Conservation (phyloP, 2,329 filamentous ascomycete species). For the Aspergillus sclerotialis region DNA sequence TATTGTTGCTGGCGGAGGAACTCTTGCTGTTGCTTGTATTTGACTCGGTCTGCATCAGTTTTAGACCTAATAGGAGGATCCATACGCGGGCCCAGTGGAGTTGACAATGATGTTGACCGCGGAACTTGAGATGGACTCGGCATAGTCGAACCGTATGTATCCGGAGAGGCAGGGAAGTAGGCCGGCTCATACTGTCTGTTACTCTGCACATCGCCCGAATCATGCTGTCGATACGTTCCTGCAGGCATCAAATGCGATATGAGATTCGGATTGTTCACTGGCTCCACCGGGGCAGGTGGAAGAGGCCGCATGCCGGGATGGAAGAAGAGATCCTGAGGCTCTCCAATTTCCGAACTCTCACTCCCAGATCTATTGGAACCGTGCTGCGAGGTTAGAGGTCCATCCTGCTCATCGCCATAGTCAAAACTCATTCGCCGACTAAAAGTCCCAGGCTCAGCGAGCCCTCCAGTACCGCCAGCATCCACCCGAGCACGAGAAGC, state of each 20-base stretch:
- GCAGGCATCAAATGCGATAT: slow-evolving; percentile 45
- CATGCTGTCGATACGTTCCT: slow-evolving; percentile 52
- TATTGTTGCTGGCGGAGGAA: slow-evolving; percentile 46
- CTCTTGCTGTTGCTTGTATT: slow-evolving; percentile 48
- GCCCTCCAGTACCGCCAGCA: slow-evolving; percentile 80
- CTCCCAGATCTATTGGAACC: slow-evolving; percentile 42
- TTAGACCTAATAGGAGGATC: slow-evolving; percentile 83
- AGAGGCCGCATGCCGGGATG: slow-evolving; percentile 71
- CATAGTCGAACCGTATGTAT: slow-evolving; percentile 44
- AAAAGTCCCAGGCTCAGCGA: slow-evolving; percentile 64
- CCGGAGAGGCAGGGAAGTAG: slow-evolving; percentile 37
- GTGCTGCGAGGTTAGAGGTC: slow-evolving; percentile 49
- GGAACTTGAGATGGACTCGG: slow-evolving; percentile 47
- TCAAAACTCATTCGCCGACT: slow-evolving; percentile 76
- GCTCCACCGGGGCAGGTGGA: slow-evolving; percentile 56
- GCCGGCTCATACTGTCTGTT: slow-evolving; percentile 32
- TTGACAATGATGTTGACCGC: slow-evolving; percentile 75
- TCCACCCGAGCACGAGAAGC: slow-evolving; percentile 66
- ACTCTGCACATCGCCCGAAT: slow-evolving; percentile 32
- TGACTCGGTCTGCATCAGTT: slow-evolving; percentile 73
- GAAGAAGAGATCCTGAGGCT: slow-evolving; percentile 87
- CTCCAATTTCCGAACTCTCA: slow-evolving; percentile 62
- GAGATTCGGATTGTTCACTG: slow-evolving; percentile 38
- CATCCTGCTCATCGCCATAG: slow-evolving; percentile 80
- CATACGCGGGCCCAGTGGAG: slow-evolving; percentile 69